Conservation (phyloP, 306 rosid species). For the Macrotyloma uniflorum region DNA sequence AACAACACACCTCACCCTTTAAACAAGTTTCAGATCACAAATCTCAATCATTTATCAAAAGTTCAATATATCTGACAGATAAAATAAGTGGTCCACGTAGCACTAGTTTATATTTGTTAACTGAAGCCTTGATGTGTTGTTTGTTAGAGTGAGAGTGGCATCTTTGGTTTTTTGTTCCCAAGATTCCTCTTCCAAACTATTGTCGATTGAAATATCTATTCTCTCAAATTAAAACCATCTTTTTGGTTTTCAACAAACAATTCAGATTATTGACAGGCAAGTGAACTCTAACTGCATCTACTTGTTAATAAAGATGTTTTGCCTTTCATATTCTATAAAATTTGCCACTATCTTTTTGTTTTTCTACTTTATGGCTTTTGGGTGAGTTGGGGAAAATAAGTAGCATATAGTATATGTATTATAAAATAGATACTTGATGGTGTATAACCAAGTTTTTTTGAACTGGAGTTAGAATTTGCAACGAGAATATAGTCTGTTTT, state of each 20-base stretch:
- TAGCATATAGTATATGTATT: background rate
- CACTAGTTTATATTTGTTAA: background rate
- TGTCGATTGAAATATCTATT: background rate
- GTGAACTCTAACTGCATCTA: background rate
- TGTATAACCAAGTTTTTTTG: background rate
- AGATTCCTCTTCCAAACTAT: conserved; percentile 26
- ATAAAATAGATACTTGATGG: background rate
- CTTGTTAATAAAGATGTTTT: background rate
- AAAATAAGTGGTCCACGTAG: background rate
- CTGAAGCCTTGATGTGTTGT: background rate
- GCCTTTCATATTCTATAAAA: conserved; percentile 5
- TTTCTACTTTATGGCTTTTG: background rate
- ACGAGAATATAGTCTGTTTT: background rate
- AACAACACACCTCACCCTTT: background rate
- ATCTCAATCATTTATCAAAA: background rate
- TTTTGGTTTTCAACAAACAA: background rate
- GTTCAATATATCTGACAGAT: background rate
- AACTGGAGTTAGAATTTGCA: background rate
- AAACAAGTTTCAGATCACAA: background rate
- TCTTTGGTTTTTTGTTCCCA: conserved; percentile 32
- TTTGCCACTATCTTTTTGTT: background rate
- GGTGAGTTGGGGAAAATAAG: background rate
- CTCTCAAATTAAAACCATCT: background rate
- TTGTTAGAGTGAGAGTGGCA: conserved; percentile 26
- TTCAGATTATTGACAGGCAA: conserved; percentile 5